Base-by-base conservation (phyloP, 1,139 yeast genomes). In the Nakaseomyces delphensis region DNA sequence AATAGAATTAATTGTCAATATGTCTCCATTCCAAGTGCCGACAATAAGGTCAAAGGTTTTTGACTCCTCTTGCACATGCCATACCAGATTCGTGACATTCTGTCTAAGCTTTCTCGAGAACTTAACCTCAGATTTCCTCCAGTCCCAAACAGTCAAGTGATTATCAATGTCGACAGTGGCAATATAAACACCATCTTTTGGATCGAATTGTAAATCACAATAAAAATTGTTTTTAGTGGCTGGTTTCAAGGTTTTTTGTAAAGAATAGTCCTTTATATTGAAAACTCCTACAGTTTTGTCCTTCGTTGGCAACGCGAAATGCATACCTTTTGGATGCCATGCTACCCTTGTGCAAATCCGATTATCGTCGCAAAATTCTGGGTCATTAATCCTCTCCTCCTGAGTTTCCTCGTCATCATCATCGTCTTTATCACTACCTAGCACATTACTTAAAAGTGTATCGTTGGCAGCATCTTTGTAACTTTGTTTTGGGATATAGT, bases 321-420 rank as follows among this genome's bases (percentile, higher is more conserved):
- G 62, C 42, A 74, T 73, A 10, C 94, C 94, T 43, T 73, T 69
- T 4, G 81, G 79, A 53, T 73, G 76, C 82, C 83, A 79, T 11
- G 69, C 71, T 2, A 71, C 70, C 36, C 69, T 66, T 0, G 76
- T 65, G 6, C 67, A 60, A 4, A 66, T 56, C 13, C 63, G 51
- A 42, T 67, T 68, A 14, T 61, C 69, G 11, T 47, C 49, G 29
- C 57, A 49, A 36, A 54, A 56, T 24, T 57, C 64, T 1, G 57
- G 51, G 33, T 54, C 59, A 7, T 40, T 39, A 8, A 52, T 45
- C 14, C 41, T 44, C 6, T 57, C 63, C n/a, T 59, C 61, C 31
- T 55, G 55, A 5, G 56, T 54, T 7, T 45, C 48, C 10, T 55
- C 59, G 15, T 55, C 62, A 47, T 74, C 77, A 19, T 67, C 68